Conservation (phyloP, 208 protist species). For the Endotrypanum monterogeii region DNA sequence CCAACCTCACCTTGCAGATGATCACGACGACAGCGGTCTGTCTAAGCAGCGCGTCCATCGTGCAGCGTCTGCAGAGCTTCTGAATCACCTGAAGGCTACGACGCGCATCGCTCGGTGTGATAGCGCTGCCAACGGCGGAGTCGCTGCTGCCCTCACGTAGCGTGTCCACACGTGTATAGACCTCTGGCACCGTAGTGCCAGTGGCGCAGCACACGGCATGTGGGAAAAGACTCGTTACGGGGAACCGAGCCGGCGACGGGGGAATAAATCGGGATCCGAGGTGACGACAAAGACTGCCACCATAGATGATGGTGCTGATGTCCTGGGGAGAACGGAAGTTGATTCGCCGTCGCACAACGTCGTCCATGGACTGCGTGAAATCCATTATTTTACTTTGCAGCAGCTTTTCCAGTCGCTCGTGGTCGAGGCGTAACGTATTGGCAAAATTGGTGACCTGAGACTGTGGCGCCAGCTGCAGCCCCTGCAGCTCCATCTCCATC, state of each 20-base stretch:
- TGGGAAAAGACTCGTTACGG: conserved; percentile 76
- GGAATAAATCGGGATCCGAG: conserved; percentile 74
- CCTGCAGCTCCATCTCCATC: conserved; percentile 91
- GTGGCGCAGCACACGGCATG: conserved; percentile 78
- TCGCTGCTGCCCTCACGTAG: conserved; percentile 33
- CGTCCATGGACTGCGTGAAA: conserved; percentile 85
- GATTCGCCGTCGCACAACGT: conserved; percentile 82
- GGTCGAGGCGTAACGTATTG: conserved; percentile 61
- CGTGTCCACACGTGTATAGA: conserved; percentile 56
- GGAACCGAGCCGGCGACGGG: conserved; percentile 48
- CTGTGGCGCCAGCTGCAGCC: conserved; percentile 79
- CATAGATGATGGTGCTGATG: conserved; percentile 92
- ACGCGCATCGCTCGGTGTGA: conserved; percentile 37
- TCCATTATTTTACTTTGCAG: conserved; percentile 87
- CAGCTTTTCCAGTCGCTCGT: conserved; percentile 79
- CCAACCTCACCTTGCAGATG: conserved; percentile 55
- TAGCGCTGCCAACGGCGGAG: conserved; percentile 4
- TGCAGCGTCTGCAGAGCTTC: conserved; percentile 38
- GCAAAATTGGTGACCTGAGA: conserved; percentile 67
- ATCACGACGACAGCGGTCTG: conserved; percentile 84
- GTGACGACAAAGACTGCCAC: conserved; percentile 81
- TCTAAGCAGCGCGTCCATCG: conserved; percentile 60
- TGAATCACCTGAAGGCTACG: conserved; percentile 46
- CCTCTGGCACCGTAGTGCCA: conserved; percentile 57
- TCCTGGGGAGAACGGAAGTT: conserved; percentile 90